phyloP scores from a whole-genome alignment of 1,284 basidiomycete species.

The Meira miltonrushii region DNA sequence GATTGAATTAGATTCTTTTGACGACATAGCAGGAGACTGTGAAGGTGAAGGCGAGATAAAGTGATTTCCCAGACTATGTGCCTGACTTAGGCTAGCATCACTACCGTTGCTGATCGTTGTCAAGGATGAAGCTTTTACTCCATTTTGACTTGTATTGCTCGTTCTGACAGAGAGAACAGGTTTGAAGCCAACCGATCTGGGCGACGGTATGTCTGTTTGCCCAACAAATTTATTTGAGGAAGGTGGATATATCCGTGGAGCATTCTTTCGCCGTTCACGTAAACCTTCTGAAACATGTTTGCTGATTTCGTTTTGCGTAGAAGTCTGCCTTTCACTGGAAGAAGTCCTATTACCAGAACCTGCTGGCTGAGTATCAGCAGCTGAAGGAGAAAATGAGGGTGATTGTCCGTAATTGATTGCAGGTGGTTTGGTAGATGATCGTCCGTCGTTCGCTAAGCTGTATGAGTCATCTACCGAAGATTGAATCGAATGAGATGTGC shows the following conservation, averaged over 20 bases:
- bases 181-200: background rate
- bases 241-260: constrained; percentile 37
- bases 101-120: background rate
- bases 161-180: background rate
- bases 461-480: too few species aligned
- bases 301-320: background rate
- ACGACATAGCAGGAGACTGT: background rate
- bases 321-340: constrained; percentile 1
- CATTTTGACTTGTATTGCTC: background rate
- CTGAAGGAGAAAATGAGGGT: too few species aligned
- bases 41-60: too few species aligned
- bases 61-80: background rate
- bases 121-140: background rate
- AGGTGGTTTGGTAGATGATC: too few species aligned
- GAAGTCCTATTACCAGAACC: too few species aligned
- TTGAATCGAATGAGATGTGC: too few species aligned
- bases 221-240: constrained; percentile 17
- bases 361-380: too few species aligned
- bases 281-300: constrained; percentile 14
- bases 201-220: constrained; percentile 3
- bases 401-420: too few species aligned
- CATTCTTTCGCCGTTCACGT: constrained; percentile 31
- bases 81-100: background rate
- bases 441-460: too few species aligned
- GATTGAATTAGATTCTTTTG: background rate